These are phyloP conservation scores for Kingdonia uniflora DNA, from an alignment of 164 flowering plant species.

Conservation along the genomic window DNA sequence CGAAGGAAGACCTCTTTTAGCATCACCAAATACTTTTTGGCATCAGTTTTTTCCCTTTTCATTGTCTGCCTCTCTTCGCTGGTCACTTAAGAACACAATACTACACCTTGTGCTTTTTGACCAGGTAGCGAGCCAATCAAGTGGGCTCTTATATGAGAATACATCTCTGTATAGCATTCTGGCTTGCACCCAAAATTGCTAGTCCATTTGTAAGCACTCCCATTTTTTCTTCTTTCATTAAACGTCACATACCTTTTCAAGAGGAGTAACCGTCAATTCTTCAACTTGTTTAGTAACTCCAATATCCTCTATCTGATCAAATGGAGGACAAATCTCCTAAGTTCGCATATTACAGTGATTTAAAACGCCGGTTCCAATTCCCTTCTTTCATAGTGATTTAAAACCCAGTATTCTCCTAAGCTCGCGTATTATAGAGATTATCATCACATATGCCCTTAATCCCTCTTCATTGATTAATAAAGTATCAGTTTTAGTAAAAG, in stretches of 20 bases:
- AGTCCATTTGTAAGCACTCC: conserved; percentile 9
- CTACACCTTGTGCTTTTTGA: conserved; percentile 10
- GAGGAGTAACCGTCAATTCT: background rate
- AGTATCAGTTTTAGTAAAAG: too few species aligned
- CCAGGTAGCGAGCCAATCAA: conserved; percentile 11
- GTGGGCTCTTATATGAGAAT: conserved; percentile 14
- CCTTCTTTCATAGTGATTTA: too few species aligned
- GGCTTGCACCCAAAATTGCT: conserved; percentile 11
- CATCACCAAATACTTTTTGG: conserved; percentile 5
- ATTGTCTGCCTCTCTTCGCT: conserved; percentile 11
- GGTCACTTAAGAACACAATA: conserved; percentile 4
- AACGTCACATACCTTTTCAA: background rate
- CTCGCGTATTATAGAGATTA: too few species aligned
- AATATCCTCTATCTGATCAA: too few species aligned
- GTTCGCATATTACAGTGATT: too few species aligned
- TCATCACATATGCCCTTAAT: too few species aligned
- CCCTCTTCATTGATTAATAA: too few species aligned
- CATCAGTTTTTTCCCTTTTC: conserved; percentile 10
- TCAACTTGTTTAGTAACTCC: background rate
- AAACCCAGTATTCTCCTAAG: too few species aligned
- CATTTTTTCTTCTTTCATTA: background rate
- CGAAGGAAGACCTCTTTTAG: background rate
- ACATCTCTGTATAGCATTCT: conserved; percentile 10
- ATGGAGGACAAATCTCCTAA: too few species aligned
- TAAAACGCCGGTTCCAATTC: too few species aligned